Base-by-base conservation (phyloP, 176 grass and related monocot species). In the Alloteropsis semialata region DNA sequence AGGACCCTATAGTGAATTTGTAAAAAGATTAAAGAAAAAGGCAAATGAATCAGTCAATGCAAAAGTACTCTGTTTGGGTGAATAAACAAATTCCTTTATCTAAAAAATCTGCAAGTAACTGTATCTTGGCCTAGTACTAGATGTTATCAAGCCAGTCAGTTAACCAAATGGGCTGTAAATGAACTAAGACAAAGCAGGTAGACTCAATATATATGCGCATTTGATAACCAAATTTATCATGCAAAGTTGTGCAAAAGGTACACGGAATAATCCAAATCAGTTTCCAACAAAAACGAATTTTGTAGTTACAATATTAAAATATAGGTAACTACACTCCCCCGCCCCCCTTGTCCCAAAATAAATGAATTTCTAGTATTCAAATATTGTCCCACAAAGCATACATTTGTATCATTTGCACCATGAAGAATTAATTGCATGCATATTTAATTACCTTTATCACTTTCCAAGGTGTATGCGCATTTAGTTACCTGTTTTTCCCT, bases 1-100 rank as follows among this genome's bases (percentile, higher is more conserved):
- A 56, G 74, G 48, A 12, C 82, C 58, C 89, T 91, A 59, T 27
- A 76, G 66, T 37, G 64, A 79, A 74, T 50, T 39, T 19, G 28
- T 67, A 38, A 54, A 76, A 55, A 55, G 58, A 69, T 57, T 21
- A 34, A 59, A 21, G 9, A 29, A 19, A 18, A 50, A 11, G 5
- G 53, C 21, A 32, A 58, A 74, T 59, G 19, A 86, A 19, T 17
- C 29, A 33, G 2, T 68, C 28, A 29, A 65, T 28, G 73, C 16
- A 74, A 45, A 74, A n/a, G 22, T 62, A 43, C 11, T 55, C 22
- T 36, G 59, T 30, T 86, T 59, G 48, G 9, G 43, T 21, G 34
- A n/a, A n/a, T n/a, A n/a, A n/a, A n/a, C n/a, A n/a, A n/a, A n/a
- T n/a, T n/a, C n/a, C n/a, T n/a, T n/a, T n/a, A n/a, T n/a, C n/a